A percentile compares a stretch with the other conserved stretches of the same genome.
Evolutionary conservation across 176 grass and related monocot genomes (phyloP).

Genomic region (Oryza glumipatula): DNA sequence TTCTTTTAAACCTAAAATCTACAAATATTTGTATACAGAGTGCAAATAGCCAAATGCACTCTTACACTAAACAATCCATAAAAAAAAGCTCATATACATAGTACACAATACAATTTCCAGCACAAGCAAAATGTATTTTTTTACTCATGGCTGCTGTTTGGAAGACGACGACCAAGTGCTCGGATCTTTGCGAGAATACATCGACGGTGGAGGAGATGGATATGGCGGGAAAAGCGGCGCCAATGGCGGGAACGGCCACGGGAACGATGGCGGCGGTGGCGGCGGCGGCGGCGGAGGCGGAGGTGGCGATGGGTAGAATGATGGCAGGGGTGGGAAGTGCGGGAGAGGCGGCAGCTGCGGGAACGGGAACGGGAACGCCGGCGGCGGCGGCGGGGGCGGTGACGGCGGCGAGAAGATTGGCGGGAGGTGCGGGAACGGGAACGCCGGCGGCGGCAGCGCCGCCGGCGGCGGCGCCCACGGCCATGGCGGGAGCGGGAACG

Average conservation of each 20-base stretch:
- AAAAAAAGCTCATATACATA: conserved; percentile 14
- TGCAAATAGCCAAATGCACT: neutral
- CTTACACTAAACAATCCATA: neutral
- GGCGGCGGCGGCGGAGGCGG: conserved; percentile 42
- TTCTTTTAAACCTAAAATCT: conserved; percentile 3
- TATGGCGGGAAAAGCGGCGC: conserved; percentile 55
- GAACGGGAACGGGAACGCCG: conserved; percentile 34
- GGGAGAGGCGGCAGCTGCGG: conserved; percentile 57
- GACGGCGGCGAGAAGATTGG: conserved; percentile 41
- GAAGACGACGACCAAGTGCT: conserved; percentile 37
- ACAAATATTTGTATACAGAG: neutral
- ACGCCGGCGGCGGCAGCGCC: conserved; percentile 27
- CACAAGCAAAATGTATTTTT: neutral
- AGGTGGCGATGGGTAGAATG: conserved; percentile 39
- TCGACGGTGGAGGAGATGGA: conserved; percentile 44
- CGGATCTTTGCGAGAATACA: conserved; percentile 44
- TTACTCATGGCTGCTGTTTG: conserved; percentile 23
- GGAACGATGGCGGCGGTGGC: conserved; percentile 45
- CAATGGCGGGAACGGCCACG: conserved; percentile 65
- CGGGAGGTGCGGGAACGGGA: conserved; percentile 49
- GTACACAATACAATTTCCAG: conserved; percentile 3
- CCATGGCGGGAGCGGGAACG: conserved; percentile 50
- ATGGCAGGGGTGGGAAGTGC: conserved; percentile 38
- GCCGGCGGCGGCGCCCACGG: conserved; percentile 27
- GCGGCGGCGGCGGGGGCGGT: conserved; percentile 25